These are phyloP conservation scores for Sechiopsis laciniata DNA, from an alignment of 306 rosid genomes.

Conservation along the genomic window DNA sequence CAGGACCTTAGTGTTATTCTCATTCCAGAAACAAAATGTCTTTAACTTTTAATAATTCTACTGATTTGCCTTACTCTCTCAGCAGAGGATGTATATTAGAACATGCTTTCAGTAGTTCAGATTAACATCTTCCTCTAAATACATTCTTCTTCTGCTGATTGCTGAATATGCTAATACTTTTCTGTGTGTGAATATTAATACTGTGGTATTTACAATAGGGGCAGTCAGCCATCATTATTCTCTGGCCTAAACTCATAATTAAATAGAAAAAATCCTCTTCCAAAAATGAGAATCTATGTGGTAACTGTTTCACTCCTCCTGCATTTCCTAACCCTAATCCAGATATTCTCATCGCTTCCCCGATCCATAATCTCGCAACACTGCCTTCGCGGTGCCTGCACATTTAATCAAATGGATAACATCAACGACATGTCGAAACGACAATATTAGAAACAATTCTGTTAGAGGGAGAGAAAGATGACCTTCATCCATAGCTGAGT, in stretches of 20 bases:
- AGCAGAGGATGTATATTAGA: neutral
- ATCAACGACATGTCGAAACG: neutral
- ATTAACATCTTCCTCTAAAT: too few species aligned
- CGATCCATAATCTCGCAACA: slow-evolving; percentile 61
- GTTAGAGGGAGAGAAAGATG: neutral
- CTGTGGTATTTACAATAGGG: slow-evolving; percentile 2
- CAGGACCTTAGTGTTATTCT: too few species aligned
- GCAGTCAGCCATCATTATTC: slow-evolving; percentile 9
- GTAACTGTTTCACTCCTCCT: slow-evolving; percentile 52
- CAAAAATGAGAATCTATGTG: slow-evolving; percentile 26
- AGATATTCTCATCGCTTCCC: slow-evolving; percentile 38
- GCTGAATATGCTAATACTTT: neutral
- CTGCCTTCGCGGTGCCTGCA: slow-evolving; percentile 64
- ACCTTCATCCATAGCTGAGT: slow-evolving; percentile 59
- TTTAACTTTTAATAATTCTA: too few species aligned
- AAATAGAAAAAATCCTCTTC: neutral
- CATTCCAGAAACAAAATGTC: too few species aligned
- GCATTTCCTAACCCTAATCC: slow-evolving; percentile 69
- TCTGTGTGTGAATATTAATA: too few species aligned
- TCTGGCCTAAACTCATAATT: neutral
- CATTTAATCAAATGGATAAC: neutral
- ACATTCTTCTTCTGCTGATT: neutral
- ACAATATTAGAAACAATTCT: neutral
- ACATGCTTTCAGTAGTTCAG: neutral
- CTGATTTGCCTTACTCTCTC: neutral